phyloP scores from a whole-genome alignment of 2,329 filamentous ascomycete species.

The Diaporthe destruens region DNA sequence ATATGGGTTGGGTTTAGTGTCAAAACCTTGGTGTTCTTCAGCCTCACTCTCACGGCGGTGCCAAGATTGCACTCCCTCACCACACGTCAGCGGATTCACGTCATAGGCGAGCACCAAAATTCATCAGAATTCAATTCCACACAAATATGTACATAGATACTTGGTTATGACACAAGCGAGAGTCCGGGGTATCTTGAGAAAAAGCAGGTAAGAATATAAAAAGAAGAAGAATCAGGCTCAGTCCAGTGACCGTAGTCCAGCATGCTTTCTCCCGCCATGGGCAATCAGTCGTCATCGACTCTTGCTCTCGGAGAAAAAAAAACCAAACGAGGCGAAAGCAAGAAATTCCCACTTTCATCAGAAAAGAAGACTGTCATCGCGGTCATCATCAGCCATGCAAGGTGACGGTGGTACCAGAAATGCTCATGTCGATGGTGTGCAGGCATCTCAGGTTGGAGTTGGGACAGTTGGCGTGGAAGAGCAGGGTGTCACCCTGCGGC shows the following conservation, averaged over 20 bases:
- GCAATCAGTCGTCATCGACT: neutral
- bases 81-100: neutral
- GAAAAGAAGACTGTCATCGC: neutral
- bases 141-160: conserved; percentile 7
- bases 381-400: conserved; percentile 27
- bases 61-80: neutral
- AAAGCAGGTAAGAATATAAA: neutral
- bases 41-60: neutral
- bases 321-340: neutral
- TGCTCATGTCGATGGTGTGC: conserved; percentile 37
- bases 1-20: neutral
- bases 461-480: conserved; percentile 40
- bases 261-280: neutral
- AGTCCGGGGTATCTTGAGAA: conserved; percentile 36
- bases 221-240: neutral
- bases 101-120: neutral
- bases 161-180: conserved; percentile 30
- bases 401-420: conserved; percentile 32
- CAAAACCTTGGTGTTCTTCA: neutral
- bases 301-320: neutral
- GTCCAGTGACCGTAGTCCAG: conserved; percentile 7
- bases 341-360: neutral
- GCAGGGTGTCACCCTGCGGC: conserved; percentile 36
- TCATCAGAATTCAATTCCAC: neutral
- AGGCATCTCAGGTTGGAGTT: conserved; percentile 28